Evolutionary conservation across 441 rosid genomes (phyloP).

Genomic region (Populus hybrid): DNA sequence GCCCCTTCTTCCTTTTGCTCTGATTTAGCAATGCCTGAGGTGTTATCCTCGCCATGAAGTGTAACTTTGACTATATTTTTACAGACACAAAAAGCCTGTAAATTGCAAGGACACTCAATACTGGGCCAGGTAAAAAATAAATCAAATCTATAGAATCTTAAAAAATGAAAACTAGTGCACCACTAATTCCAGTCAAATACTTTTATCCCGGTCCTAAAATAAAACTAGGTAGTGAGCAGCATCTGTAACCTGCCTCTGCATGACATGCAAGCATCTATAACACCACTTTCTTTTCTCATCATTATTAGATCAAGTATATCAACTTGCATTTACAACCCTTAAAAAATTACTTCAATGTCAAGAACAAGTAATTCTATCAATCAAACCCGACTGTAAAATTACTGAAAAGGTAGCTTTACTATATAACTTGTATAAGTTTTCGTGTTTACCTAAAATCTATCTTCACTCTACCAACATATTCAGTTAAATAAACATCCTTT

Average conservation of each 20-base stretch:
- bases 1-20: slow-evolving; percentile 84
- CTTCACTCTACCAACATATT: neutral
- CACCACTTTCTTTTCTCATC: neutral
- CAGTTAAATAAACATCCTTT: neutral
- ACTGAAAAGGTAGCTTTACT: neutral
- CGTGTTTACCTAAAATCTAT: neutral
- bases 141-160: neutral
- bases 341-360: neutral
- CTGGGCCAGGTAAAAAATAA: neutral
- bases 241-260: no score
- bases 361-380: neutral
- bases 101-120: neutral
- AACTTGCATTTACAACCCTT: neutral
- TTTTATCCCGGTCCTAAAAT: slow-evolving; percentile 5
- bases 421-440: neutral
- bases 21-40: slow-evolving; percentile 81
- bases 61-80: slow-evolving; percentile 14
- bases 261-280: neutral
- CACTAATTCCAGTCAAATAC: slow-evolving; percentile 1
- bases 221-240: neutral
- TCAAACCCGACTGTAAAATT: neutral
- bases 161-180: neutral
- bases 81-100: slow-evolving; percentile 14
- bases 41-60: slow-evolving; percentile 78
- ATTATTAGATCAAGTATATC: neutral